phyloP scores from a whole-genome alignment of 768 basidiomycete species.

The Psilocybe sp. region DNA sequence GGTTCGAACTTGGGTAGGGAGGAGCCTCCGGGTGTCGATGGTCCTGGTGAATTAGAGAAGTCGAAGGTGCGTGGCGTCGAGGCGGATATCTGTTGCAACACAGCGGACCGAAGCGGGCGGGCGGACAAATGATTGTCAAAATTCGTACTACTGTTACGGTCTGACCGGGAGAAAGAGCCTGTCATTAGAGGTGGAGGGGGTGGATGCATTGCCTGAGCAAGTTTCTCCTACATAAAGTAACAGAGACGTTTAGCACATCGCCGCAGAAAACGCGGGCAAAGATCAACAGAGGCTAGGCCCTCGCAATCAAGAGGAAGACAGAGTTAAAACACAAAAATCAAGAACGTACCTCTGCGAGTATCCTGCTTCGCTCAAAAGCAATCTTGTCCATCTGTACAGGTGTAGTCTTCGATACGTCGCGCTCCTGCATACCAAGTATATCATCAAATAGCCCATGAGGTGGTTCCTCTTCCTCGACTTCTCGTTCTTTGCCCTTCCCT shows the following conservation, averaged over 20 bases:
- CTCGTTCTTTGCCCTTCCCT: constrained; percentile 66
- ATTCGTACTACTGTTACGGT: constrained; percentile 12
- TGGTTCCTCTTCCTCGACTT: constrained; percentile 60
- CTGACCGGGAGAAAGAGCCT: constrained; percentile 9
- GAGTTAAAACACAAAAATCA: not conserved
- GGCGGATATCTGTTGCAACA: constrained; percentile 37
- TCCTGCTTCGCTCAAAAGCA: constrained; percentile 70
- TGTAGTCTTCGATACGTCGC: constrained; percentile 68
- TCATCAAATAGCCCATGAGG: constrained; percentile 80
- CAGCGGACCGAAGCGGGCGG: constrained; percentile 59
- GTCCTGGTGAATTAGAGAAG: constrained; percentile 36
- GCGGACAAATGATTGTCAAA: constrained; percentile 44
- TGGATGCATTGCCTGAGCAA: constrained; percentile 40
- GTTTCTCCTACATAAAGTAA: constrained; percentile 39
- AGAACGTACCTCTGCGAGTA: constrained; percentile 72
- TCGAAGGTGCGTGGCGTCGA: constrained; percentile 23
- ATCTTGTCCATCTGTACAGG: constrained; percentile 61
- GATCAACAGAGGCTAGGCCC: not conserved
- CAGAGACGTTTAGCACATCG: not conserved
- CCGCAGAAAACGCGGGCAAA: not conserved
- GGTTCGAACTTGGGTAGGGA: constrained; percentile 29
- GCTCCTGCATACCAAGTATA: constrained; percentile 62
- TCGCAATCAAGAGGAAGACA: not conserved
- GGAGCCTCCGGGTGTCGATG: constrained; percentile 37
- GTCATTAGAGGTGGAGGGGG: constrained; percentile 19